Base-by-base conservation (phyloP, 495 filamentous ascomycete species). In the Penicillium angulare region DNA sequence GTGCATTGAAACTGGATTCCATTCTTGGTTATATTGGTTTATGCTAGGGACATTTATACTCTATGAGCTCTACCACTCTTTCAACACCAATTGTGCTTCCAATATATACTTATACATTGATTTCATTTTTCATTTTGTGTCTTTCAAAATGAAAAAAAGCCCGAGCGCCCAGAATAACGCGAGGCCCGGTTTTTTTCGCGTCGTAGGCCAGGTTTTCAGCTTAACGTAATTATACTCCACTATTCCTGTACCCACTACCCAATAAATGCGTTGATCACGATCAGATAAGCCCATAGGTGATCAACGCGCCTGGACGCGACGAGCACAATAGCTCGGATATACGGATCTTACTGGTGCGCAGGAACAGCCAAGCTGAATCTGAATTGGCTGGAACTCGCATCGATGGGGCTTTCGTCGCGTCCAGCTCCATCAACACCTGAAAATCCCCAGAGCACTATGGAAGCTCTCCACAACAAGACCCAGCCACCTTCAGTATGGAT, bases 281-380 rank as follows among this genome's bases (percentile, higher is more conserved):
- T 65, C 62, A 53, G 62, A 65, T 65, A 65, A 65, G 52, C 49
- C 52, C 16, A 26, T 41, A 39, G 33, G 17, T 26, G 45, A 33
- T 41, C 18, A 29, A 52, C 47, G 40, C 58, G 55, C 35, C 41
- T 38, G 34, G 52, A 58, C 61, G 61, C 61, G 64, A 60, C 59
- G 24, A 29, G 38, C 18, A 55, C 48, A 47, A 54, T 43, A 57
- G 40, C 10, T 26, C 59, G 64, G 60, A 56, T 51, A 56, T 64
- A 65, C 65, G 62, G 60, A 59, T 55, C 8, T 59, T 29, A 53
- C 61, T 54, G 53, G 50, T 29, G 42, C 39, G 46, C 55, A 52
- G 44, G 57, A 53, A 39, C 34, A 21, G 35, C 15, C 18, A 36
- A 21, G 31, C 16, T 34, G 43, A 8, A 23, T 47, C 44, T n/a